These are phyloP conservation scores for Skeletonema costatum DNA, from an alignment of 108 stramenopile species.

Conservation along the genomic window DNA sequence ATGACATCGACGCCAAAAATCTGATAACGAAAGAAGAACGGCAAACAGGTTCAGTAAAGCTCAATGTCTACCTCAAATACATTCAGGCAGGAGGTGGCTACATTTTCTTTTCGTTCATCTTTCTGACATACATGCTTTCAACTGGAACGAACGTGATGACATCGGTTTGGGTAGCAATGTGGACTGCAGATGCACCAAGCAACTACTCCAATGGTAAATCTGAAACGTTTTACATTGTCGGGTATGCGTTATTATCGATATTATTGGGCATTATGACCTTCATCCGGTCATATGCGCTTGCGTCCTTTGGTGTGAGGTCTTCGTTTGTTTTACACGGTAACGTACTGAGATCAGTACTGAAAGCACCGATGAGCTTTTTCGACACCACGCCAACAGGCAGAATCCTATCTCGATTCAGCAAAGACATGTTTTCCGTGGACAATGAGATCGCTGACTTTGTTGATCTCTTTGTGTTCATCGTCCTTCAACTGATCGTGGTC, in stretches of 20 bases:
- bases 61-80: constrained; percentile 67
- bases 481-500: constrained; percentile 42
- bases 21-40: constrained; percentile 73
- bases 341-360: constrained; percentile 66
- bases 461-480: constrained; percentile 44
- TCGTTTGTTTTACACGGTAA: constrained; percentile 56
- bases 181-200: constrained; percentile 61
- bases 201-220: constrained; percentile 44
- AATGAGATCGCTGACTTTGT: constrained; percentile 51
- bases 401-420: constrained; percentile 82
- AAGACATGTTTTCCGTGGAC: constrained; percentile 79
- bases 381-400: constrained; percentile 94
- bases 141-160: constrained; percentile 52
- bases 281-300: constrained; percentile 58
- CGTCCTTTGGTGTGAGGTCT: constrained; percentile 67
- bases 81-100: constrained; percentile 67
- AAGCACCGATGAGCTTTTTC: constrained; percentile 89
- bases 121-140: constrained; percentile 55
- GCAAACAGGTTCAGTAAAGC: constrained; percentile 60
- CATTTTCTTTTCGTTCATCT: constrained; percentile 46
- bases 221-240: constrained; percentile 43
- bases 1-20: constrained; percentile 27
- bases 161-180: constrained; percentile 61
- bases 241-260: constrained; percentile 38
- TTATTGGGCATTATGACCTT: constrained; percentile 61